A percentile compares a stretch with the other conserved stretches of the same genome.
phyloP scores from a whole-genome alignment of 306 rosid species.

The Lablab purpureus region DNA sequence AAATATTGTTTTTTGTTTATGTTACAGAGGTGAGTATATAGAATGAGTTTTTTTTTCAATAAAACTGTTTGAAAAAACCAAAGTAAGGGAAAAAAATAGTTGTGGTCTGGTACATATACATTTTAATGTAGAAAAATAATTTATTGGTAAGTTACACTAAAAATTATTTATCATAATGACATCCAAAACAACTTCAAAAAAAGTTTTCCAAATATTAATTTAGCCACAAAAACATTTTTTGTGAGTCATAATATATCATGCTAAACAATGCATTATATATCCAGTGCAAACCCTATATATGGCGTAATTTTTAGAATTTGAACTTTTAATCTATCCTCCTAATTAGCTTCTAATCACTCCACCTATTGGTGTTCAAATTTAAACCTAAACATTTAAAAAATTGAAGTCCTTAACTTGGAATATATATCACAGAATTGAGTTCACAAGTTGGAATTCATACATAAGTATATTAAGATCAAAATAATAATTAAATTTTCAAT shows the following conservation, averaged over 20 bases:
- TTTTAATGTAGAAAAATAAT: not conserved
- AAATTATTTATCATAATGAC: too few relatives aligned
- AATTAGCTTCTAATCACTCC: not conserved
- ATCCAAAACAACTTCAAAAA: not conserved
- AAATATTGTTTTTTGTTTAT: not conserved
- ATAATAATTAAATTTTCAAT: not conserved
- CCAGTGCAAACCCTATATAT: not conserved
- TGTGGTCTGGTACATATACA: not conserved
- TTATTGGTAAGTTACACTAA: too few relatives aligned
- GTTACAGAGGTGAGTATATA: not conserved
- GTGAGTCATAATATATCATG: not conserved
- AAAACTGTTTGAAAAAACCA: not conserved
- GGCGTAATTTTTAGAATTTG: slow-evolving; percentile 4
- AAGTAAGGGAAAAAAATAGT: not conserved
- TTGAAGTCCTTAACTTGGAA: not conserved
- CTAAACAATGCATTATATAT: not conserved
- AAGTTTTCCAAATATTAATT: not conserved
- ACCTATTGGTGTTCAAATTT: not conserved
- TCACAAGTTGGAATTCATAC: not conserved
- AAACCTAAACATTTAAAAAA: not conserved
- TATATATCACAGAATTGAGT: not conserved
- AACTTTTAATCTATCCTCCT: not conserved
- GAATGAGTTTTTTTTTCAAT: not conserved
- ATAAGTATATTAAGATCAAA: not conserved
- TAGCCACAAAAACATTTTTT: not conserved